Conservation (phyloP, 257 asterid genomes). For the Euphrasia confusa region DNA sequence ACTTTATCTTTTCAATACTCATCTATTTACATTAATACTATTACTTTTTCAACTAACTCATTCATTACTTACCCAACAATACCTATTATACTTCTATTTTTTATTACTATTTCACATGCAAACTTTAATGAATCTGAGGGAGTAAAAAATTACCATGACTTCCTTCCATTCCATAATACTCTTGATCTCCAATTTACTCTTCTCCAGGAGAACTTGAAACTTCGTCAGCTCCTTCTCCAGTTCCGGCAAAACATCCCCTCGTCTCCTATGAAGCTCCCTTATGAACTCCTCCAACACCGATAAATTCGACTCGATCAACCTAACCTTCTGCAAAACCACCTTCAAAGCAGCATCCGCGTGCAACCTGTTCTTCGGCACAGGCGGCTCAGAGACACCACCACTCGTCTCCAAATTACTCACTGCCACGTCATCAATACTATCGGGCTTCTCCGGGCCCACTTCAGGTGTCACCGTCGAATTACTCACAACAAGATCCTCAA, state of each 20-base stretch:
- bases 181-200: conserved; percentile 66
- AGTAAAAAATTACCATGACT: conserved; percentile 35
- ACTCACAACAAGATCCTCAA: conserved; percentile 77
- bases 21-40: too few relatives aligned
- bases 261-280: conserved; percentile 67
- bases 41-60: too few relatives aligned
- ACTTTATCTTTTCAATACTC: too few relatives aligned
- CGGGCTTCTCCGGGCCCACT: conserved; percentile 27
- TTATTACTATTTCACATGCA: too few relatives aligned
- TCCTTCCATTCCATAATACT: conserved; percentile 76
- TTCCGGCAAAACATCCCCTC: conserved; percentile 67
- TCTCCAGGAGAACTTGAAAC: conserved; percentile 53
- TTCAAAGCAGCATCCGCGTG: conserved; percentile 95
- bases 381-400: conserved; percentile 40
- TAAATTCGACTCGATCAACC: conserved; percentile 74
- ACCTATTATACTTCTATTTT: too few relatives aligned
- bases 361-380: conserved; percentile 43
- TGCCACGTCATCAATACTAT: conserved; percentile 27
- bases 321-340: conserved; percentile 81
- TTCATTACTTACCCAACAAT: too few relatives aligned
- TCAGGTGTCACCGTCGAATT: conserved; percentile 51
- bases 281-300: conserved; percentile 84
- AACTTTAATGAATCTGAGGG: too few relatives aligned
- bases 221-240: conserved; percentile 62
- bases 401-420: conserved; percentile 20